Percentiles rank a stretch among this genome's conserved stretches.
Evolutionary conservation across 352 stramenopile genomes (phyloP).

Genomic region (Hyaloperonospora brassicae): DNA sequence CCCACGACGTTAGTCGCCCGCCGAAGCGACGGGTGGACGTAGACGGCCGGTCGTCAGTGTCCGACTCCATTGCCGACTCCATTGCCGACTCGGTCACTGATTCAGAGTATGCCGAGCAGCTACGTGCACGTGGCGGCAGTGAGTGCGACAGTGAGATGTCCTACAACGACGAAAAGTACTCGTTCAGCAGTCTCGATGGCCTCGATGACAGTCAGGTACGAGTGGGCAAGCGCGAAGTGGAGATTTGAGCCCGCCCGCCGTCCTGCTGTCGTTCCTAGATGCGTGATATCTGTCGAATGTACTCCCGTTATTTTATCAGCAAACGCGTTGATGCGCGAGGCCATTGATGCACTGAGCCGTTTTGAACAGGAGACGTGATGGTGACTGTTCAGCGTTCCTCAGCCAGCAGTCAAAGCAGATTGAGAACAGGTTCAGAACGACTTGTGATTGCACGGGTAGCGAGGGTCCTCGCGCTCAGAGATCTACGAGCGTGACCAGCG

Average conservation of each 20-base stretch:
- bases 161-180: constrained; percentile 80
- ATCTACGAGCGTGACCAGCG: constrained; percentile 8
- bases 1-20: constrained; percentile 23
- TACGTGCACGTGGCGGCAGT: constrained; percentile 43
- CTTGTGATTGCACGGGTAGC: constrained; percentile 17
- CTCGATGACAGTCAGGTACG: constrained; percentile 33
- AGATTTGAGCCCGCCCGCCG: constrained; percentile 37
- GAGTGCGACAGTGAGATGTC: constrained; percentile 76
- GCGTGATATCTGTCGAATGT: constrained; percentile 23
- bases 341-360: too few relatives aligned
- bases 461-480: constrained; percentile 12
- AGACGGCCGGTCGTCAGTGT: constrained; percentile 28
- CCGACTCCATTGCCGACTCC: constrained; percentile 48
- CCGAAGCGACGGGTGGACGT: constrained; percentile 15
- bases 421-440: background rate
- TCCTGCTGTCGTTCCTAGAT: constrained; percentile 11
- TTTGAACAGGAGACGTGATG: too few relatives aligned
- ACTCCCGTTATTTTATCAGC: constrained; percentile 20
- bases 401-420: too few relatives aligned
- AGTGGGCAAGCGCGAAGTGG: constrained; percentile 46
- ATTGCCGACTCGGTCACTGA: constrained; percentile 55
- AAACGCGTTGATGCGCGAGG: too few relatives aligned
- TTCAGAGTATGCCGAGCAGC: constrained; percentile 56
- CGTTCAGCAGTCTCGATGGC: constrained; percentile 43
- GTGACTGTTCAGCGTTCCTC: too few relatives aligned